Evolutionary conservation across 768 basidiomycete species (phyloP), one percentile per base, ranked within the genome.

Genomic region (Solioccasus polychromus): DNA sequence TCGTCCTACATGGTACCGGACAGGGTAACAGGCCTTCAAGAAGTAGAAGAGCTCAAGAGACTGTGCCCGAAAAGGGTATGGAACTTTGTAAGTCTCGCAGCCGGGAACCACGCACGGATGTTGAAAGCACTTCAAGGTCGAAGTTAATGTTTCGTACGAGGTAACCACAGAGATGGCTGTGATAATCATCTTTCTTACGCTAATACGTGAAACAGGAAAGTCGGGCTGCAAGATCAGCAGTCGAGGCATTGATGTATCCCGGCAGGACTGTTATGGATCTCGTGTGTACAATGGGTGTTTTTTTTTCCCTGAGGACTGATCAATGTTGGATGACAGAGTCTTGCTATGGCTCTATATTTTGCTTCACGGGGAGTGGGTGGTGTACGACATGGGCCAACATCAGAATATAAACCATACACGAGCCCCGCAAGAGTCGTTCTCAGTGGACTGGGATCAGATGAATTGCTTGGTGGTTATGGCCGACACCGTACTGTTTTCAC

Each of bases 391-490:
- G 39, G 58, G 11, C 63, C 67, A 1, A 60, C 70, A 4, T 64
- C 75, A 3, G 56, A 35, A 19, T 54, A 58, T 25, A 54, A 40
- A 26, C 68, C 72, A 7, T 95, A 96, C 66, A 74, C 68, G 0
- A 93, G 87, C 51, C 64, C 73, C 8, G 92, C 96, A 1, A 78
- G 80, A 35, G 92, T 98, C 1, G 70, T 97, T 8, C 69, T 99
- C 20, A 94, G 83, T 51, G 96, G 96, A 2, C 71, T 99, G 7
- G 96, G 96, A 0, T 90, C 96, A 1, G 96, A 99, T 60, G 96
- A 99, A 62, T 74, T 97, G 31, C 73, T 99, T 5, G 96, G 93
- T 3, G 96, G 96, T 1, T 99, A 99, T 63, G 79, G 88, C 3
- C 75, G 96, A 46, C 93, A 97, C 69, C 78, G 91, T 8, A 78